phyloP scores from a whole-genome alignment of 176 grass and related monocot genomes.

The Pharus latifolius region DNA sequence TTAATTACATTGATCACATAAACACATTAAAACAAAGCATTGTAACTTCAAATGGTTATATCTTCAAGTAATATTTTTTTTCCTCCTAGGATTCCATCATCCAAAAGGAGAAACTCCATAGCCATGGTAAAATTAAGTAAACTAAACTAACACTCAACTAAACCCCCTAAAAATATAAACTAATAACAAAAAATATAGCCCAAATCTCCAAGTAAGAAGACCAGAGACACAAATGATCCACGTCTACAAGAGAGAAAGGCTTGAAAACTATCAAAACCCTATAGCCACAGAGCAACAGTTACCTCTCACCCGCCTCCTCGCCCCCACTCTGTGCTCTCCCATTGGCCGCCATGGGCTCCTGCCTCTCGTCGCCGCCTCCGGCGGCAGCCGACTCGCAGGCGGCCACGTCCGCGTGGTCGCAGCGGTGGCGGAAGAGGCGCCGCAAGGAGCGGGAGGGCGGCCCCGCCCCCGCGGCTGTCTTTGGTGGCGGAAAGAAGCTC shows the following conservation, averaged over 20 bases:
- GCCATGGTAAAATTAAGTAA: conserved; percentile 24
- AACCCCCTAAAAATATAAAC: neutral
- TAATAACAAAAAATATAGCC: neutral
- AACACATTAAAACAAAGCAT: neutral
- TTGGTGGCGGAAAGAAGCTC: conserved; percentile 1
- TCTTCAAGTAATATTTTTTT: conserved; percentile 8
- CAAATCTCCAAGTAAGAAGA: conserved; percentile 27
- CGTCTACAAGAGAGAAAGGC: conserved; percentile 16
- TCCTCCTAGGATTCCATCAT: conserved; percentile 32
- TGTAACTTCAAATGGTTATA: conserved; percentile 11
- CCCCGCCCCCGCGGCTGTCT: neutral
- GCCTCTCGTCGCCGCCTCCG: conserved; percentile 45
- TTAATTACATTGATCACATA: neutral
- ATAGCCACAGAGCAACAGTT: conserved; percentile 19
- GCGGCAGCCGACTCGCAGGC: conserved; percentile 8
- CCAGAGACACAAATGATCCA: conserved; percentile 16
- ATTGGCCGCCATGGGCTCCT: conserved; percentile 68
- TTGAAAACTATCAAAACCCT: conserved; percentile 35
- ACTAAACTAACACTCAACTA: conserved; percentile 19
- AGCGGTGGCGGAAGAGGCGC: conserved; percentile 39
- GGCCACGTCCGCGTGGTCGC: conserved; percentile 14
- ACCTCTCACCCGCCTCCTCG: neutral
- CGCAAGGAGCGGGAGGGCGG: conserved; percentile 2
- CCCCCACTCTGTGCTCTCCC: conserved; percentile 23
- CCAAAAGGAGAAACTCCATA: conserved; percentile 20